Base-by-base conservation (phyloP, 768 basidiomycete genomes). In the Lactifluus piperatus region DNA sequence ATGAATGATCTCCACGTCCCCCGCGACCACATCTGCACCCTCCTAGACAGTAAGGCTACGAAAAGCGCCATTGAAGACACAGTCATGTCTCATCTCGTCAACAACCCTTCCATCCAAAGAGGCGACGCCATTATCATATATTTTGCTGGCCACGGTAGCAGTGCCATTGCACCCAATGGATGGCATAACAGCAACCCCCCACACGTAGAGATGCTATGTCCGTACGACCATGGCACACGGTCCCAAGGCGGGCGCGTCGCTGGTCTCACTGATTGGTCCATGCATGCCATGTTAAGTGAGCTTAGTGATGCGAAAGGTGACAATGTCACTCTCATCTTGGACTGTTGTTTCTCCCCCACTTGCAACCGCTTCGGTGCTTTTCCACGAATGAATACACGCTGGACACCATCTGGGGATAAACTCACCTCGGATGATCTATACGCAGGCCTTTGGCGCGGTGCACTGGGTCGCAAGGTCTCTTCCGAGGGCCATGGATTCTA, bases 81-180 rank as follows among this genome's bases (percentile, higher is more conserved):
- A 0, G 84, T 88, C 64, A 78, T 79, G 75, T 72, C 72, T 4
- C 86, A 87, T 64, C 75, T 88, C 37, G 73, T 82, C 62, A 81
- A 82, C 68, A 87, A 88, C 65, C 72, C 78, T 8, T 71, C 70
- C 29, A 84, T 88, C 52, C 76, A 79, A 49, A 71, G 69, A 26
- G 85, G 81, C 24, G 85, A 87, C 58, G 81, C 86, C 32, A 76
- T 88, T 41, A 63, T 88, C 62, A 68, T 88, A 51, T 88, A 85
- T 65, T 88, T 86, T 66, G 83, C 86, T 37, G 86, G 86, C n/a
- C 85, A 87, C 67, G 86, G 86, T 26, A 83, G 82, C 66, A 75
- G 70, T 54, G 67, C 83, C 44, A 68, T 73, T 14, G 78, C 82
- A n/a, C 85, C 85, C 51, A 69, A 71, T 36, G 80, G 76, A 51